phyloP scores from a whole-genome alignment of 768 basidiomycete species.

The Coprinopsis cinerea region DNA sequence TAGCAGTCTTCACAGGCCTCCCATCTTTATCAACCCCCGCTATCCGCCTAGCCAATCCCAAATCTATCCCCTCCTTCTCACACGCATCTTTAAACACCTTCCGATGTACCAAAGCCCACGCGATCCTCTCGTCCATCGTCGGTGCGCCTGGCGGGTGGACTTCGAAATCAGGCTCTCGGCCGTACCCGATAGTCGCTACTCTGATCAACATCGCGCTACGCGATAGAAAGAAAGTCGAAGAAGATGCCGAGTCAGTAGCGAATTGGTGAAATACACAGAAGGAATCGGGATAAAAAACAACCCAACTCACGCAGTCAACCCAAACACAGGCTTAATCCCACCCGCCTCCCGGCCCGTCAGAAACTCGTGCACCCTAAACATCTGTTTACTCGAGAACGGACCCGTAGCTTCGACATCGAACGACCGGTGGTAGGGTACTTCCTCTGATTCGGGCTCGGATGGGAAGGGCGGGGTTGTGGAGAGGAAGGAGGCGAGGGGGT shows the following conservation, averaged over 20 bases:
- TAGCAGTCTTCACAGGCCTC: conserved; percentile 12
- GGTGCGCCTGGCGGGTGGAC: conserved; percentile 29
- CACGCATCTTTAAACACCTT: conserved; percentile 33
- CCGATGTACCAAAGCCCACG: conserved; percentile 35
- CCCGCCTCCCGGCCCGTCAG: conserved; percentile 81
- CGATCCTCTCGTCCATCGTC: conserved; percentile 32
- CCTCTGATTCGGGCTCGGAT: conserved; percentile 44
- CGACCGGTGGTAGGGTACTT: conserved; percentile 61
- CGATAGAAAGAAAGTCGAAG: neutral
- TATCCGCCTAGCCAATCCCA: conserved; percentile 23
- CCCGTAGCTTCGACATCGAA: conserved; percentile 46
- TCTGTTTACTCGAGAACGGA: conserved; percentile 27
- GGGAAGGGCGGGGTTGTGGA: conserved; percentile 53
- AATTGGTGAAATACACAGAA: neutral
- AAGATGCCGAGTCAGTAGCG: neutral
- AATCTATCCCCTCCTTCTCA: conserved; percentile 33
- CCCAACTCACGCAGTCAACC: conserved; percentile 72
- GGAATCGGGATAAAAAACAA: neutral
- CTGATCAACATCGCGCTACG: conserved; percentile 40
- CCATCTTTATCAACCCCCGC: conserved; percentile 16
- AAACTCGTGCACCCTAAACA: conserved; percentile 67
- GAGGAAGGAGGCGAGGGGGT: conserved; percentile 73
- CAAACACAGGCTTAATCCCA: conserved; percentile 85
- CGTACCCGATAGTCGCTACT: conserved; percentile 40
- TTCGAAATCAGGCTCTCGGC: conserved; percentile 39